Evolutionary conservation across 768 basidiomycete species (phyloP).

Genomic region (Tricholoma sp.): DNA sequence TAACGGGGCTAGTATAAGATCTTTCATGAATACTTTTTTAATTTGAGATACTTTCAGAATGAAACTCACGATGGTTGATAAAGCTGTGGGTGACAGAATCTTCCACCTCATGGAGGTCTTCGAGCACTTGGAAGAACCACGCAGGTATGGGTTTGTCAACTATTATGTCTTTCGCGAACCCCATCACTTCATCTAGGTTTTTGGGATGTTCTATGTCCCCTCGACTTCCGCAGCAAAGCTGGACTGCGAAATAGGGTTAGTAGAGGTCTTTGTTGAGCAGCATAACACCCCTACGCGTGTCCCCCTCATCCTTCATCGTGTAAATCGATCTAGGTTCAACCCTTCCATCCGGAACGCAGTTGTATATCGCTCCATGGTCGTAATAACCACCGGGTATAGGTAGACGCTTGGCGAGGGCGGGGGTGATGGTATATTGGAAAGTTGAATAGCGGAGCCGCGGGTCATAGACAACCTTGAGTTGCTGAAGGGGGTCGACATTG

Average conservation of each 20-base stretch:
- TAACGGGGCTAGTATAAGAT: conserved; percentile 12
- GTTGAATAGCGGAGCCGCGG: neutral
- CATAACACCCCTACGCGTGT: neutral
- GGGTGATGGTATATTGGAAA: neutral
- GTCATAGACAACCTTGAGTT: neutral
- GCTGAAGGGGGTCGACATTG: neutral
- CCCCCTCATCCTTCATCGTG: neutral
- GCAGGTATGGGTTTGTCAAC: conserved; percentile 17
- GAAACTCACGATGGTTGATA: conserved; percentile 15
- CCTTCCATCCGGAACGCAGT: neutral
- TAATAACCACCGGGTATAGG: neutral
- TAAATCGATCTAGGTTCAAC: neutral
- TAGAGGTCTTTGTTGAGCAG: neutral
- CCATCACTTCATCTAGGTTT: conserved; percentile 13
- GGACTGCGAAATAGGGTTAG: neutral
- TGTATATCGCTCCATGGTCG: neutral
- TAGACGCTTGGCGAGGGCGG: neutral
- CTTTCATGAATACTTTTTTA: neutral
- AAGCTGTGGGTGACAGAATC: conserved; percentile 8
- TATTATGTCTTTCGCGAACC: conserved; percentile 8
- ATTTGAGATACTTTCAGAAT: neutral
- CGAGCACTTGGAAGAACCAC: conserved; percentile 22
- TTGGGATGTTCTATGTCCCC: conserved; percentile 4
- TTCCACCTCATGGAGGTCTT: conserved; percentile 22
- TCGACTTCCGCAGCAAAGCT: conserved; percentile 2